phyloP scores from a whole-genome alignment of 2,329 filamentous ascomycete species.

The Trichophyton rubrum region DNA sequence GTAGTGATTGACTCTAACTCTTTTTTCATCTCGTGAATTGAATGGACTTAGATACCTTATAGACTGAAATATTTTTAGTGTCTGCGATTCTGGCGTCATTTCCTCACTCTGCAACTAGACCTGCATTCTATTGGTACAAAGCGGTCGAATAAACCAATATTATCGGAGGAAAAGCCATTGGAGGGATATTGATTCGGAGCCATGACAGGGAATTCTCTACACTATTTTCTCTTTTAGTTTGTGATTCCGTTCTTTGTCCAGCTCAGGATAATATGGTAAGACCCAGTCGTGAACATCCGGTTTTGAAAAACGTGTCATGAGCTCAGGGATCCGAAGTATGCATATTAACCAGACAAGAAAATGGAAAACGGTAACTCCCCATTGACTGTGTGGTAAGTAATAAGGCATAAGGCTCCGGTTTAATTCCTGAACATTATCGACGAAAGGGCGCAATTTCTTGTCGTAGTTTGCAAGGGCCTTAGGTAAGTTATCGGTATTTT shows the following conservation, averaged over 20 bases:
- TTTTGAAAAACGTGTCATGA: not conserved
- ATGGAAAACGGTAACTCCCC: conserved; percentile 15
- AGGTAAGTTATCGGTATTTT: conserved; percentile 14
- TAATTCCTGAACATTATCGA: conserved; percentile 16
- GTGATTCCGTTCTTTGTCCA: not conserved
- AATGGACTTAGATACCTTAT: not conserved
- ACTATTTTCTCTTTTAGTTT: not conserved
- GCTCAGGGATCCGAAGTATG: conserved; percentile 14
- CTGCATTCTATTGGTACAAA: too few species aligned
- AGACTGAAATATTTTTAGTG: not conserved
- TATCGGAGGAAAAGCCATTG: too few species aligned
- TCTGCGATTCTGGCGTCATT: too few species aligned
- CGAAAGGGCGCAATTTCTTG: conserved; percentile 16
- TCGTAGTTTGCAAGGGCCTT: conserved; percentile 17
- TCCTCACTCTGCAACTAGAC: too few species aligned
- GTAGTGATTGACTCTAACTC: not conserved
- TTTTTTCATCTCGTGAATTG: not conserved
- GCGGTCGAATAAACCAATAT: too few species aligned
- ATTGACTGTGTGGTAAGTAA: conserved; percentile 13
- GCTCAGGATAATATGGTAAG: not conserved
- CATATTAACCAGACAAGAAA: conserved; percentile 15
- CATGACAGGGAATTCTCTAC: not conserved
- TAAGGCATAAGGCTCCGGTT: conserved; percentile 11
- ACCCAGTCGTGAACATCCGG: not conserved
- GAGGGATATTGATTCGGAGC: too few species aligned